Evolutionary conservation across 768 basidiomycete species (phyloP).

Genomic region (Hericium rajendrae): DNA sequence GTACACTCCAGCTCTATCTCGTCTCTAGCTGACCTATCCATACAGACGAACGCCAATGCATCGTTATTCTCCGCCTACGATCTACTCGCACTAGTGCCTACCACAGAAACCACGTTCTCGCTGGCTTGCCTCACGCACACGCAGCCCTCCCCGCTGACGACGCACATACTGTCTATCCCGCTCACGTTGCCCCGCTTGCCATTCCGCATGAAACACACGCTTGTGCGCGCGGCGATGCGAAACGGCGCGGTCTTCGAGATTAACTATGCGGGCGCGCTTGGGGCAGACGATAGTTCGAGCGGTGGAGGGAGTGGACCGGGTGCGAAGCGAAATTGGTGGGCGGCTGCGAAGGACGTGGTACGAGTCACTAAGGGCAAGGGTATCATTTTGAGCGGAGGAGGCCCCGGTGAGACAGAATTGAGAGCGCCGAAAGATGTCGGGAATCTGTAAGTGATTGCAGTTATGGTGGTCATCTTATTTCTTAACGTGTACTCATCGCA

Average conservation of each 20-base stretch:
- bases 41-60: slow-evolving; percentile 63
- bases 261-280: slow-evolving; percentile 64
- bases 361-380: slow-evolving; percentile 77
- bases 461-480: neutral
- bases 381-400: slow-evolving; percentile 63
- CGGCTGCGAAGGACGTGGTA: slow-evolving; percentile 62
- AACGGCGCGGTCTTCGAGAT: slow-evolving; percentile 83
- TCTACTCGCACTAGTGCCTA: slow-evolving; percentile 66
- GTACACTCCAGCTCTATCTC: slow-evolving; percentile 11
- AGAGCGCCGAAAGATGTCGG: slow-evolving; percentile 64
- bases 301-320: slow-evolving; percentile 44
- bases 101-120: slow-evolving; percentile 62
- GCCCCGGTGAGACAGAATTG: slow-evolving; percentile 47
- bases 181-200: slow-evolving; percentile 69
- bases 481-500: neutral
- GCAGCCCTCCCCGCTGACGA: slow-evolving; percentile 63
- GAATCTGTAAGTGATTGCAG: slow-evolving; percentile 45
- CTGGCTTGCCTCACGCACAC: slow-evolving; percentile 75
- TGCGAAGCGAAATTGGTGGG: slow-evolving; percentile 81
- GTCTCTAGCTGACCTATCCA: neutral
- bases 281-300: slow-evolving; percentile 43
- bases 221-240: slow-evolving; percentile 70
- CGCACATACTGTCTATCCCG: slow-evolving; percentile 75
- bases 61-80: slow-evolving; percentile 60
- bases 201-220: slow-evolving; percentile 75